These are phyloP conservation scores for Mucor mucedo DNA, from an alignment of 371 early-diverging fungal genomes.

Conservation along the genomic window DNA sequence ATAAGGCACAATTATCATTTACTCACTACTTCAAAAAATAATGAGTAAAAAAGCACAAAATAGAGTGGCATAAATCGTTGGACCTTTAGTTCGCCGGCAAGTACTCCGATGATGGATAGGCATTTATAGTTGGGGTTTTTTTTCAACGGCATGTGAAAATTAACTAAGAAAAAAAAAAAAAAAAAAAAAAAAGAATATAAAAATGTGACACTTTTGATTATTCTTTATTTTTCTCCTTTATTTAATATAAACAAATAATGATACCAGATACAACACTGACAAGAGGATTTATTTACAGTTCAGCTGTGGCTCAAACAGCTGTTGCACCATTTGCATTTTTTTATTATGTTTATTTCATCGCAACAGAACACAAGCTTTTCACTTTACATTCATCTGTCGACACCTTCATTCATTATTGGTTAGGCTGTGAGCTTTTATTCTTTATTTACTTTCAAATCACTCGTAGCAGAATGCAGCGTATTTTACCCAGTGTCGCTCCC, in stretches of 20 bases:
- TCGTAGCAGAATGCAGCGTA: slow-evolving; percentile 49
- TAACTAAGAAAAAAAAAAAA: neutral
- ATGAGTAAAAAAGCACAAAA: neutral
- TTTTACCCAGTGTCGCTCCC: slow-evolving; percentile 34
- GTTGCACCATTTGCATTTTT: slow-evolving; percentile 54
- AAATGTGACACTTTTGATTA: slow-evolving; percentile 1
- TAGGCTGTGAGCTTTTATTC: slow-evolving; percentile 58
- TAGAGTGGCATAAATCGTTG: neutral
- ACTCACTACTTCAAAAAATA: too few relatives aligned
- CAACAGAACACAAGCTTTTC: slow-evolving; percentile 46
- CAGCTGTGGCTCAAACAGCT: slow-evolving; percentile 48
- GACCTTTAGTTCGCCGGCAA: neutral
- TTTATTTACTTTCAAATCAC: slow-evolving; percentile 58
- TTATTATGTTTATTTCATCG: slow-evolving; percentile 54
- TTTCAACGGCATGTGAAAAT: slow-evolving; percentile 5
- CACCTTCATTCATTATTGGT: slow-evolving; percentile 53
- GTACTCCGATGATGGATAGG: slow-evolving; percentile 1
- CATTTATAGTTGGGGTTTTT: slow-evolving; percentile 9
- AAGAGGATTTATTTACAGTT: slow-evolving; percentile 34
- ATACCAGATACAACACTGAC: slow-evolving; percentile 42
- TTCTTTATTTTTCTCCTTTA: slow-evolving; percentile 6
- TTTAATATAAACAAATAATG: slow-evolving; percentile 20
- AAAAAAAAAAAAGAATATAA: neutral
- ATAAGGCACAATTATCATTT: too few relatives aligned
- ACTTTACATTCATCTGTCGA: slow-evolving; percentile 37